Evolutionary conservation across 352 stramenopile genomes (phyloP), one percentile per base, ranked within the genome.

Genomic region (Phytopythium montanum): DNA sequence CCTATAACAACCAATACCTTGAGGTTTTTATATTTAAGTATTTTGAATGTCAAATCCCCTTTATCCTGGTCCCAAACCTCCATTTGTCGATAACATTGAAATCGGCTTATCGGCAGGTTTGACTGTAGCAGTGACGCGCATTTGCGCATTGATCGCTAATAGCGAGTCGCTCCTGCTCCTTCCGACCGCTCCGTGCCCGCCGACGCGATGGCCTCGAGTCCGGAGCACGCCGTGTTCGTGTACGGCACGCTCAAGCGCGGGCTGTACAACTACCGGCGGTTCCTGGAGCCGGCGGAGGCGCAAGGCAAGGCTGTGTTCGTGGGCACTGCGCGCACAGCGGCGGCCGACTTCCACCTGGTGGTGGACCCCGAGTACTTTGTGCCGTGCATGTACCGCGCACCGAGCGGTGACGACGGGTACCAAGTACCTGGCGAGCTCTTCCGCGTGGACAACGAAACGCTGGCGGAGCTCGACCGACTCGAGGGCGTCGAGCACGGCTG

Each of bases 211-310:
- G 2, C 23, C 21, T 42, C 50, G n/a, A 9, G 49, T 19, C 57
- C 70, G 19, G 62, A 77, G 50, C 84, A 72, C 53, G 55, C 81
- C 26, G 79, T 94, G 61, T 92, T 90, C 59, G 82, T 94, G 29
- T 91, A 94, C 59, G 84, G 82, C 28, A 94, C 82, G 36, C 79
- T 94, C 57, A 94, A 94, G 75, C 70, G 68, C 13, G 80, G 68
- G 10, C 71, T 92, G 51, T 81, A 78, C 59, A 94, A 94, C 74
- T 87, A 91, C 60, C 58, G 72, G 7, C 56, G 68, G 66, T 92
- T 92, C 62, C 62, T 92, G 26, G 61, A 73, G 23, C 81, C 77
- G 5, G 76, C 77, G 0, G 70, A 76, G 16, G 70, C 66, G 28
- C 38, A 71, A 5, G 69, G 65, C 61, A 90, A 90, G 58, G 78